phyloP scores from a whole-genome alignment of 345 rosid genomes.

The Eucalyptus regnans region DNA sequence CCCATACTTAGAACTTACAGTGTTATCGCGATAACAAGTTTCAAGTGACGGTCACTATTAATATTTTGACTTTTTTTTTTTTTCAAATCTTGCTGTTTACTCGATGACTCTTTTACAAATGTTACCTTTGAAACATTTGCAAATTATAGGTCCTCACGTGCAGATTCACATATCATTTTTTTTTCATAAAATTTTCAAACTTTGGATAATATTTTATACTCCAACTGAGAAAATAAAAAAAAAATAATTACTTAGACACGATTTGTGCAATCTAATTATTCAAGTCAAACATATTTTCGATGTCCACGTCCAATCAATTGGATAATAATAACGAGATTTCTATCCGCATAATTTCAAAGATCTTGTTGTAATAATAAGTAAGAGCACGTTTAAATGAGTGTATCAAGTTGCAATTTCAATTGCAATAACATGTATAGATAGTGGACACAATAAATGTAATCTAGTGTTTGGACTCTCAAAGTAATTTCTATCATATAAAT shows the following conservation, averaged over 20 bases:
- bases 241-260: too few relatives aligned
- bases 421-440: background rate
- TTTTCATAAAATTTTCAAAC: background rate
- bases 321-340: too few relatives aligned
- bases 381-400: too few relatives aligned
- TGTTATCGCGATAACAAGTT: rapidly evolving
- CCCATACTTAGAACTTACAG: rapidly evolving
- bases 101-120: too few relatives aligned
- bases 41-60: background rate
- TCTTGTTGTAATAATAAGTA: too few relatives aligned
- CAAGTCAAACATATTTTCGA: background rate
- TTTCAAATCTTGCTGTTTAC: background rate
- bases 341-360: background rate
- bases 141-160: background rate
- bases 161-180: too few relatives aligned
- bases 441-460: too few relatives aligned
- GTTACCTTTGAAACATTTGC: background rate
- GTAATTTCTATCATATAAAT: too few relatives aligned
- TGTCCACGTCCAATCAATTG: rapidly evolving
- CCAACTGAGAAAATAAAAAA: too few relatives aligned
- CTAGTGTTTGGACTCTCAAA: background rate
- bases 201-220: too few relatives aligned
- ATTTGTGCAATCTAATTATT: background rate
- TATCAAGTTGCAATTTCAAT: too few relatives aligned
- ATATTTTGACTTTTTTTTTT: too few relatives aligned